Conservation (phyloP, 208 protist species). For the Crithidia fasciculata region DNA sequence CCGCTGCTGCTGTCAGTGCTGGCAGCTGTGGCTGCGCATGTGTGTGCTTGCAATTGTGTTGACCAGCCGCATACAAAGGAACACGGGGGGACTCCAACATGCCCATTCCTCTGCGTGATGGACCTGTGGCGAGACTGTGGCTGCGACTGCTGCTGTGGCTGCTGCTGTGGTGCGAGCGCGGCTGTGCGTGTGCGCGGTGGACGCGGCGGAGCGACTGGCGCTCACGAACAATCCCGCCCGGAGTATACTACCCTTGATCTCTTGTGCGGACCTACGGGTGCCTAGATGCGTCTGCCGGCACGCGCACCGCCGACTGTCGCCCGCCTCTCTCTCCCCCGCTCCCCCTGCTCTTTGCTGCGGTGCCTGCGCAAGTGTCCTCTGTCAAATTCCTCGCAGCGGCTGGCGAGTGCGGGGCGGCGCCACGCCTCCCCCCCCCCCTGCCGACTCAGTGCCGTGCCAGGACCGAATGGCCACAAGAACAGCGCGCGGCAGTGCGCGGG, state of each 20-base stretch:
- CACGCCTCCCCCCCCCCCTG: not conserved
- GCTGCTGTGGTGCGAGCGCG: not conserved
- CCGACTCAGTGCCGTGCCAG: slow-evolving; percentile 27
- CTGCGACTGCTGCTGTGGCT: not conserved
- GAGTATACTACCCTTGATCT: slow-evolving; percentile 63
- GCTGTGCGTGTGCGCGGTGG: not conserved
- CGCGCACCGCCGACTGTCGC: not conserved
- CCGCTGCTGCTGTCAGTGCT: too few relatives aligned
- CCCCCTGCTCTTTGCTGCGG: not conserved
- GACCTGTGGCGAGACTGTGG: slow-evolving; percentile 11
- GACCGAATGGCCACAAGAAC: slow-evolving; percentile 31
- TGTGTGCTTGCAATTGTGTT: not conserved
- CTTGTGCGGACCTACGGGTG: slow-evolving; percentile 67
- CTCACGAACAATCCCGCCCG: slow-evolving; percentile 73
- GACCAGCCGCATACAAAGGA: slow-evolving; percentile 10
- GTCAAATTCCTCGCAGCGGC: slow-evolving; percentile 38
- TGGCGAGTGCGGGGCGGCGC: slow-evolving; percentile 8
- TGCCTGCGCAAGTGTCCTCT: slow-evolving; percentile 5
- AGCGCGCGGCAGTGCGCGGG: not conserved
- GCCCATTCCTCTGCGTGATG: slow-evolving; percentile 25
- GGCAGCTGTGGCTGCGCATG: not conserved
- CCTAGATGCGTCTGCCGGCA: slow-evolving; percentile 37
- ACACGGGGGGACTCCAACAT: slow-evolving; percentile 14
- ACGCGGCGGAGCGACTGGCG: slow-evolving; percentile 12
- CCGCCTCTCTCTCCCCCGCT: not conserved